Conservation (phyloP, 73 alveolate species). For the Paramecium sonneborni region DNA sequence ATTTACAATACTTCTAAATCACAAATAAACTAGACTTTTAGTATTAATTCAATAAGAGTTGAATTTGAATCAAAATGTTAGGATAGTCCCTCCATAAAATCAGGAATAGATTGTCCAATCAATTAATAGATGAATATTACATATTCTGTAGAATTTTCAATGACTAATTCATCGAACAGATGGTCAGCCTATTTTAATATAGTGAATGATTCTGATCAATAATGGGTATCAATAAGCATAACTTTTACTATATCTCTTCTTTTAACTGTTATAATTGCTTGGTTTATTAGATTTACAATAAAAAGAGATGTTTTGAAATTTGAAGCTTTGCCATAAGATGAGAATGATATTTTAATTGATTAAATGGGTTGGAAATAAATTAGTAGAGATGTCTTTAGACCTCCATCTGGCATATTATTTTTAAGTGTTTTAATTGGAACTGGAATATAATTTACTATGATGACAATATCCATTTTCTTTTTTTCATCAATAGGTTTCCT, state of each 20-base stretch:
- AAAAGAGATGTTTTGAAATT: constrained; percentile 22
- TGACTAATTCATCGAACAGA: background rate
- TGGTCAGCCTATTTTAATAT: constrained; percentile 14
- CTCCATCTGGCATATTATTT: constrained; percentile 31
- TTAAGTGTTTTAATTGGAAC: constrained; percentile 66
- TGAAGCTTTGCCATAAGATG: constrained; percentile 1
- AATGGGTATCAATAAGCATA: constrained; percentile 26
- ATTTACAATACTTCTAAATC: background rate
- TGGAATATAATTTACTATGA: constrained; percentile 54
- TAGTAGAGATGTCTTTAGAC: constrained; percentile 72
- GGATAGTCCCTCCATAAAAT: background rate
- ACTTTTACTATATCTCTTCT: background rate
- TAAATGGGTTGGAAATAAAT: constrained; percentile 73
- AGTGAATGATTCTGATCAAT: background rate
- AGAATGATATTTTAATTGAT: background rate
- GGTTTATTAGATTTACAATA: constrained; percentile 2
- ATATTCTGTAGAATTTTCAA: background rate
- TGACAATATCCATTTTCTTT: constrained; percentile 28
- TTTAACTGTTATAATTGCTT: background rate
- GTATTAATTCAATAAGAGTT: background rate
- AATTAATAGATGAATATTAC: background rate
- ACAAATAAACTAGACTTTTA: background rate
- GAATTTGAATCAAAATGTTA: background rate
- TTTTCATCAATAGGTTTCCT: constrained; percentile 67
- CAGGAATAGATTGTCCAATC: background rate